Base-by-base conservation (phyloP, 176 grass and related monocot genomes). In the Bromus sterilis region DNA sequence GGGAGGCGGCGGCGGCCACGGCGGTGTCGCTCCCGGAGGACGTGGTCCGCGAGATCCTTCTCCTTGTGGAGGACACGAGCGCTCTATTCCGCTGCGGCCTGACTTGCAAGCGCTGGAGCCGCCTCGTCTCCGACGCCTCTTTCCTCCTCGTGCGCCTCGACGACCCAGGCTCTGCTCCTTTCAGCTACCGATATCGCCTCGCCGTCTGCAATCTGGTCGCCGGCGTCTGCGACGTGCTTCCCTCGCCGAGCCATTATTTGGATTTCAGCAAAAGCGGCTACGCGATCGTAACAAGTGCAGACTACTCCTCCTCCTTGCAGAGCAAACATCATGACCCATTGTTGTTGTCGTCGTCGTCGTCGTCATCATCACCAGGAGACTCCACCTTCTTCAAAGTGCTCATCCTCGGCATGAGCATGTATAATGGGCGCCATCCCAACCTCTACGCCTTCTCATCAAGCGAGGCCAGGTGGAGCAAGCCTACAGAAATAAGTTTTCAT, bases 161-260 rank as follows among this genome's bases (percentile, higher is more conserved):
- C 1, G 44, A 16, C 15, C 44, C 15, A 16, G 44, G 44, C 1
- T n/a, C n/a, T n/a, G n/a, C n/a, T n/a, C 15, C 15, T 48, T 48
- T 18, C 15, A 15, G 44, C 4, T 48, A 48, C 18, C 44, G 18
- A 48, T 48, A 48, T 18, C 56, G 25, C 25, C 56, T 59, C 12
- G 56, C 25, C 4, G 4, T 29, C 11, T 59, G 56, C 56, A 59
- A 59, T 26, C 56, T 26, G 24, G 11, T 59, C 14, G 25, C 10
- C 1, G 56, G 11, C 56, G 2, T 0, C 0, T 59, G 56, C 11
- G 56, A 59, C 1, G 4, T 59, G 24, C 56, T 59, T 11, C 56
- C 56, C 11, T 4, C 11, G 0, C 1, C 6, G 9, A 28, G 1
- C 2, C 1, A 0, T 11, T 3, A 4, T 28, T 1, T 11, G 4